Evolutionary conservation across 176 grass and related monocot species (phyloP).

Genomic region (Phoenix dactylifera): DNA sequence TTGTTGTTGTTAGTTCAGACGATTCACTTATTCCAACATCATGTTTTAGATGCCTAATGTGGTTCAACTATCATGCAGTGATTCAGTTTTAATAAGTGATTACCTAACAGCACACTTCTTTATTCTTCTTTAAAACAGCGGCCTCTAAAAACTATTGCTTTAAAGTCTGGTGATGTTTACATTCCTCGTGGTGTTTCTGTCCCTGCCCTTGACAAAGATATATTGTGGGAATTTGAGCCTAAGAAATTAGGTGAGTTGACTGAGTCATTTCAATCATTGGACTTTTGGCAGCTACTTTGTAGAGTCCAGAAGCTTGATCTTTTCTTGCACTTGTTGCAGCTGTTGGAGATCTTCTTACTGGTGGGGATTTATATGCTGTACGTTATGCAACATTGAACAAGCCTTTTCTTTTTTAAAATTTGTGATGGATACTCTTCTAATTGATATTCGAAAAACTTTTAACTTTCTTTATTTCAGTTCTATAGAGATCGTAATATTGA

Average conservation of each 20-base stretch:
- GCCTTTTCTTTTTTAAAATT: too few relatives aligned
- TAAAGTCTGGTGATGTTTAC: conserved; percentile 86
- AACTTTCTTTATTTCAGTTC: neutral
- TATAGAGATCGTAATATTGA: conserved; percentile 14
- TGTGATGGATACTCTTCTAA: too few relatives aligned
- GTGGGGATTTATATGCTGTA: conserved; percentile 74
- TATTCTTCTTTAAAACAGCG: conserved; percentile 34
- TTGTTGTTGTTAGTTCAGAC: conserved; percentile 4
- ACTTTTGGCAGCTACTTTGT: too few relatives aligned
- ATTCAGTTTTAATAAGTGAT: neutral
- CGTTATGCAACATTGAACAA: conserved; percentile 7
- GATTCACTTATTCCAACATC: neutral
- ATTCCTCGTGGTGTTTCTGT: conserved; percentile 84
- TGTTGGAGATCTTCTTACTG: conserved; percentile 47
- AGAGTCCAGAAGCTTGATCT: too few relatives aligned
- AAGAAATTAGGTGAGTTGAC: conserved; percentile 46
- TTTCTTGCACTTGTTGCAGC: conserved; percentile 31
- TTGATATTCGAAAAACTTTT: too few relatives aligned
- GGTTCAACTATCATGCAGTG: neutral
- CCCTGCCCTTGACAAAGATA: conserved; percentile 84
- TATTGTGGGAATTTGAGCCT: conserved; percentile 63
- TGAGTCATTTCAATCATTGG: too few relatives aligned
- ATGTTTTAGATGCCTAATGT: too few relatives aligned
- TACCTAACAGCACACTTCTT: neutral
- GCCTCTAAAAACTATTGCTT: conserved; percentile 78